Percentiles rank a stretch among this genome's conserved stretches.
These are phyloP conservation scores for Penicillium psychrofluorescens DNA, from an alignment of 495 filamentous ascomycete species.

Conservation along the genomic window DNA sequence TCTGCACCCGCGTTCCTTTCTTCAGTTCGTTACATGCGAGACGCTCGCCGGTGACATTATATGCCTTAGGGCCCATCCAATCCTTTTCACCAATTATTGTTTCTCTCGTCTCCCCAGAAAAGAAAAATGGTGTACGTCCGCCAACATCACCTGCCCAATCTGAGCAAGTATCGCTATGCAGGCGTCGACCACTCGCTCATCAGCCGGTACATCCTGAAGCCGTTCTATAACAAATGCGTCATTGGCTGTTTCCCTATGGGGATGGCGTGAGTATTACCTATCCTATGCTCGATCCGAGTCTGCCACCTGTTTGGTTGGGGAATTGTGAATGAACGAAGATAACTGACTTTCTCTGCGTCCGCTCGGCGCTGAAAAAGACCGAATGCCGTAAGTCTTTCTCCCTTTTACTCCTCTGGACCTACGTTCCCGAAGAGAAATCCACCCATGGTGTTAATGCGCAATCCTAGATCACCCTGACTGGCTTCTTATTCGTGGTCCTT, in stretches of 20 bases:
- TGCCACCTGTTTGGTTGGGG: no score
- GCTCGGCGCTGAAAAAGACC: slow-evolving; percentile 32
- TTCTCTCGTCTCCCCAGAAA: background rate
- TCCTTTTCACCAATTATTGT: no score
- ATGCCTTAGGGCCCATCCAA: no score
- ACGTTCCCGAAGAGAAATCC: background rate
- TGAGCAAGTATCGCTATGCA: slow-evolving; percentile 88
- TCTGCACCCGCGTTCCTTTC: no score
- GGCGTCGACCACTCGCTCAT: slow-evolving; percentile 81
- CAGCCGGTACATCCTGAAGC: slow-evolving; percentile 88
- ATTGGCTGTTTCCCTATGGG: slow-evolving; percentile 90
- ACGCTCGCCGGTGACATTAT: no score
- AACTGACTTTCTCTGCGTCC: slow-evolving; percentile 13
- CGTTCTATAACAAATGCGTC: slow-evolving; percentile 92
- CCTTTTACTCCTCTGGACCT: background rate
- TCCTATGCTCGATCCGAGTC: background rate
- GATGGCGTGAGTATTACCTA: slow-evolving; percentile 69
- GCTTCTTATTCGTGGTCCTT: slow-evolving; percentile 83
- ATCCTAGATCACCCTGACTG: slow-evolving; percentile 73
- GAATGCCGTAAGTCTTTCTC: slow-evolving; percentile 46
- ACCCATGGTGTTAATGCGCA: slow-evolving; percentile 1
- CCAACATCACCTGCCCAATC: slow-evolving; percentile 77
- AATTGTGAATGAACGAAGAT: background rate
- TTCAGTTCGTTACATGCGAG: no score
- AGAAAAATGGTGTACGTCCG: slow-evolving; percentile 77